These are phyloP conservation scores for Trichocomaceae sp. DNA, from an alignment of 2,329 filamentous ascomycete species.

Conservation along the genomic window DNA sequence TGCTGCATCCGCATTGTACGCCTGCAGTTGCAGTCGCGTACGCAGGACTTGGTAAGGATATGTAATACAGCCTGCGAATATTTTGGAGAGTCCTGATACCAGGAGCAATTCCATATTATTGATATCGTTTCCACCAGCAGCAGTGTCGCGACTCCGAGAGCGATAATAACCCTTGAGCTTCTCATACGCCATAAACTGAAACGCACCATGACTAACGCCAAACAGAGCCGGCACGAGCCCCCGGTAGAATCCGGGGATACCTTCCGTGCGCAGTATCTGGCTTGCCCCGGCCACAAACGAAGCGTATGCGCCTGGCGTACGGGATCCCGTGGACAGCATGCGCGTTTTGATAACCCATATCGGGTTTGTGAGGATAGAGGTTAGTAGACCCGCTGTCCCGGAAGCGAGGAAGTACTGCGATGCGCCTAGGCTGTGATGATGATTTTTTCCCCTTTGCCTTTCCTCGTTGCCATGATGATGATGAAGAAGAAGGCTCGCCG, in stretches of 20 bases:
- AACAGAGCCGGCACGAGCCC: slow-evolving; percentile 76
- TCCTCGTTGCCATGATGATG: neutral
- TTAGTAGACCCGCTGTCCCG: slow-evolving; percentile 61
- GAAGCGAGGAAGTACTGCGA: slow-evolving; percentile 77
- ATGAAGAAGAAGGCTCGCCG: slow-evolving; percentile 30
- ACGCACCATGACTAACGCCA: slow-evolving; percentile 83
- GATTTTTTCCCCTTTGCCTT: too few relatives aligned
- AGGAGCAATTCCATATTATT: slow-evolving; percentile 71
- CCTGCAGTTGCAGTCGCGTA: slow-evolving; percentile 78
- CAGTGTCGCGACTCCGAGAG: slow-evolving; percentile 27
- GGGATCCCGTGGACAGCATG: slow-evolving; percentile 80
- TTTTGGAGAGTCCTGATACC: slow-evolving; percentile 73
- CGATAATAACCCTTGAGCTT: slow-evolving; percentile 60
- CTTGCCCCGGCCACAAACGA: slow-evolving; percentile 65
- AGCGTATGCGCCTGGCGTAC: slow-evolving; percentile 70
- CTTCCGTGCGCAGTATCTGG: slow-evolving; percentile 64
- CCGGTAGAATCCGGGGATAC: slow-evolving; percentile 74
- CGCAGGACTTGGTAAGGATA: slow-evolving; percentile 94
- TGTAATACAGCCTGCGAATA: slow-evolving; percentile 80
- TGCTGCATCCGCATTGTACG: slow-evolving; percentile 59
- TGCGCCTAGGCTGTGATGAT: slow-evolving; percentile 46
- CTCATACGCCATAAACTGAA: slow-evolving; percentile 96
- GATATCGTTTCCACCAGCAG: slow-evolving; percentile 37
- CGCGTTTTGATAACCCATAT: slow-evolving; percentile 98
- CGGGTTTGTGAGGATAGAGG: slow-evolving; percentile 81